These are phyloP conservation scores for Saccharomycopsis babjevae DNA, from an alignment of 805 yeast genomes.

Conservation along the genomic window DNA sequence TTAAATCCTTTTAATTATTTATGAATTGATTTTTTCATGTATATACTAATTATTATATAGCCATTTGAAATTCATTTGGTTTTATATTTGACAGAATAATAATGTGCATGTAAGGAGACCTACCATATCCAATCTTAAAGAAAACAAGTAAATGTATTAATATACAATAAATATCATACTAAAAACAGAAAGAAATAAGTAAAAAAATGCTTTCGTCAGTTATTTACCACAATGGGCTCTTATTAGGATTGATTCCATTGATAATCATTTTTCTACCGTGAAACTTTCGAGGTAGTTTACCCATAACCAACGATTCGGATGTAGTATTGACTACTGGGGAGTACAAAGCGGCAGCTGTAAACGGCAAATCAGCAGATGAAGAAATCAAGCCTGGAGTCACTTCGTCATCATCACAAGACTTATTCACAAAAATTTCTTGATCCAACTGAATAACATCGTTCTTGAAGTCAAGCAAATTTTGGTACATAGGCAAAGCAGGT, in stretches of 20 bases:
- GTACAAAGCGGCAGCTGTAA: background rate
- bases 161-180: background rate
- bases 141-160: background rate
- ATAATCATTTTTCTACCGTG: conserved; percentile 8
- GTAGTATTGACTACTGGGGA: background rate
- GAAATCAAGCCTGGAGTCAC: background rate
- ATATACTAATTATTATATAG: background rate
- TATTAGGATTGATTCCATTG: background rate
- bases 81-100: background rate
- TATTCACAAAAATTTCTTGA: background rate
- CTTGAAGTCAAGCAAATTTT: conserved; percentile 10
- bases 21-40: background rate
- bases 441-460: conserved; percentile 11
- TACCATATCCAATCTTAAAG: no score
- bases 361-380: background rate
- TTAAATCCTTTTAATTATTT: background rate
- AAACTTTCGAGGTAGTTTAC: conserved; percentile 13
- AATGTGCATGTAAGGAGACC: no score
- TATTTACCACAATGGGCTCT: conserved; percentile 12
- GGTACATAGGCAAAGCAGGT: conserved; percentile 17
- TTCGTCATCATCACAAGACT: background rate
- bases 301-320: background rate
- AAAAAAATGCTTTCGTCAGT: no score
- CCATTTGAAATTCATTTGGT: background rate
- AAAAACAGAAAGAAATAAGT: background rate